Evolutionary conservation across 2,329 filamentous ascomycete species (phyloP), one percentile per base, ranked within the genome.

Genomic region (Fusarium mangiferae): DNA sequence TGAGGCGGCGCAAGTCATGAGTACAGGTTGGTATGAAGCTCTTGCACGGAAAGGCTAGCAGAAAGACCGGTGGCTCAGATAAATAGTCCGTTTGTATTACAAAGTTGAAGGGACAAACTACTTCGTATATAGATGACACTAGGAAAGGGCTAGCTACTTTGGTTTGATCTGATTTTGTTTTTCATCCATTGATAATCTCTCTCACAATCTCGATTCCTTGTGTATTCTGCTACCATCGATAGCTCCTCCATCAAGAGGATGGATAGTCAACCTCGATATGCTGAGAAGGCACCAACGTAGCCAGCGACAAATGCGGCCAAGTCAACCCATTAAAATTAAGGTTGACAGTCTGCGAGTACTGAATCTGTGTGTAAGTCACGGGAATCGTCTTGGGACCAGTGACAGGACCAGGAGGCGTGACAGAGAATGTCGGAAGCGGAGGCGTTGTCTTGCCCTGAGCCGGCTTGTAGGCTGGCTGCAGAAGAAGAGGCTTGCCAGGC

Each of bases 351-450:
- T 66, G 62, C 3, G 62, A 42, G 26, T 66, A 66, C 46, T 66
- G 58, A n/a, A 66, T 66, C 58, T 66, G 62, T 5, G 58, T 66
- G 18, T 66, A 66, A 28, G 46, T 46, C 39, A 66, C 62, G 9
- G 46, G 35, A 1, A 66, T 66, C 0, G 58, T 46, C 18, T 63
- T 54, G 3, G 46, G 39, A 0, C 46, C 45, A 6, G 59, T 64
- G 3, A 46, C 35, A 24, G 46, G 26, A 3, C 39, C 41, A 4
- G 62, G 59, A 22, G 59, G 58, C 5, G 46, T 66, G 7, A 66
- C 41, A 41, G 58, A 55, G 30, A 66, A 66, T 4, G 39, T 55
- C 6, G 62, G 62, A 41, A 66, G 26, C 7, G 62, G 62, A 18
- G 62, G 62, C 13, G 48, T 22, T 5, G 33, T 39, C 26, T 64